Base-by-base conservation (phyloP, 23 red algal species). In the Gracilariopsis chorda region DNA sequence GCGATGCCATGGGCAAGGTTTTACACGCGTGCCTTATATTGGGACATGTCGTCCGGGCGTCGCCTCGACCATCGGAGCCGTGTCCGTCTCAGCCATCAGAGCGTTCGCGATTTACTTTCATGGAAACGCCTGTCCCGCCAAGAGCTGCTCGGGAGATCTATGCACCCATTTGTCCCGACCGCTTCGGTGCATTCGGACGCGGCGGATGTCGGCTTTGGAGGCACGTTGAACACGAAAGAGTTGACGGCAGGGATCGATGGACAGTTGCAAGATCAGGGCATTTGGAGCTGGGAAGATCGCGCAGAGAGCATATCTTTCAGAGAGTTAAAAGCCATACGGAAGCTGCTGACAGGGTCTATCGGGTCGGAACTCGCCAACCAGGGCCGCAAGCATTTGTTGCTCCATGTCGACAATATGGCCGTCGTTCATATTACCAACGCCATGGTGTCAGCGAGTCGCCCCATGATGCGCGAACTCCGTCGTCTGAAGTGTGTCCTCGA, bases 1-100 rank as follows among this genome's bases (percentile, higher is more conserved):
- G 77, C 77, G 7, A 59, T 82, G 77, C 77, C 77, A 5, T 61
- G 37, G 29, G 77, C 77, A 2, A 3, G 77, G 4, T 82, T 60
- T 29, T 76, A 76, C 35, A 76, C 70, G 2, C 3, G 59, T 10
- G 30, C 59, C 2, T 33, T 64, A 5, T 64, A 64, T 23, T 64
- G 23, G 59, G 59, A 64, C 24, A 25, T 64, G 59, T 14, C 4
- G 14, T 34, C 30, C 13, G 25, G 25, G 23, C 30, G 7, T 3
- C 2, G n/a, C n/a, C n/a, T 3, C 7, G 59, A 14, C 25, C 13
- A 25, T 33, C 7, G 23, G 12, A 23, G 16, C 2, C 35, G 70
- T 4, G 17, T 10, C 3, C 24, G 61, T 0, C 63, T 88, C 25
- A 72, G 32, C 47, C 3, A 75, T 3, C 46, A 74, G n/a, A 41